Base-by-base conservation (phyloP, 257 asterid genomes). In the Haberlea rhodopensis region DNA sequence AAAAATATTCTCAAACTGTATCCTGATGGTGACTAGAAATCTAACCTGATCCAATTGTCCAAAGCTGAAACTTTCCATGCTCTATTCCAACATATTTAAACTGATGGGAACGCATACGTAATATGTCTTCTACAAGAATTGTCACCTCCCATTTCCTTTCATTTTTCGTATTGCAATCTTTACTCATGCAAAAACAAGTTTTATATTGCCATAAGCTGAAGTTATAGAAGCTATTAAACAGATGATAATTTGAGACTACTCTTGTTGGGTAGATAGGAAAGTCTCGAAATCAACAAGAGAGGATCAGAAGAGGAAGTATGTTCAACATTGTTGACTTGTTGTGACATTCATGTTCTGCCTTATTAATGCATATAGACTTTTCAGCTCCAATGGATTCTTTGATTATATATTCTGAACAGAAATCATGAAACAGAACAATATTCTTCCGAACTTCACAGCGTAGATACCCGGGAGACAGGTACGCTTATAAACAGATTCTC, bases 361-460 rank as follows among this genome's bases (percentile, higher is more conserved):
- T 43, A 3, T 32, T 6, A 13, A n/a, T 22, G 8, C 5, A 49
- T 20, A 31, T 51, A 32, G 5, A 65, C 37, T 49, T 65, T 58
- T 48, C 19, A n/a, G 10, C 20, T 51, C 60, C 15, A n/a, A 55
- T 16, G n/a, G 31, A 24, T 57, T 63, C 66, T 67, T 43, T 62
- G 57, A 26, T 49, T 32, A 5, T 15, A 23, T 32, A 32, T 5
- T 51, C 20, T 55, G 53, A 31, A 16, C 28, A n/a, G 3, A 23
- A 57, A 24, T 22, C 20, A 34, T 15, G 28, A 16, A 31, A 56
- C 59, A 65, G 9, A 26, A 32, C 31, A n/a, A 21, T 31, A 62
- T 24, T 22, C 18, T 16, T 57, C 57, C 31, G 4, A 43, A 37
- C 23, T 22, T 25, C 57, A 43, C 52, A 68, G 5, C 22, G n/a